Base-by-base conservation (phyloP, 2,329 filamentous ascomycete species). In the Neobulgaria alba region DNA sequence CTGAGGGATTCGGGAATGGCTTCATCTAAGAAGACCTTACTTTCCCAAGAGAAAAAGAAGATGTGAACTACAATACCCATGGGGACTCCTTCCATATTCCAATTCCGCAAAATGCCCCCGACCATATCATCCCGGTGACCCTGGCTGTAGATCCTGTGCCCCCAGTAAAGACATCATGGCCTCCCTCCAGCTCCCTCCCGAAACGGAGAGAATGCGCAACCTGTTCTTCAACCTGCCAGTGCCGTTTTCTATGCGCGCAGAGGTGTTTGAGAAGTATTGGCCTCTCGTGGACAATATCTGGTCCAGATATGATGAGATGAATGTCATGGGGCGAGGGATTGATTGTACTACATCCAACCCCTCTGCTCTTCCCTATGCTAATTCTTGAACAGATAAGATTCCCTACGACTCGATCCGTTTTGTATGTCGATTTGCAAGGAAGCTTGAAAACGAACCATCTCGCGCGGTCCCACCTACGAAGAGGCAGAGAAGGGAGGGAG, bases 171-270 rank as follows among this genome's bases (percentile, higher is more conserved):
- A n/a, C 33, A 37, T 16, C 26, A 42, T 42, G 39, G 12, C 39
- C 7, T 32, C 33, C 19, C 39, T 42, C 14, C 39, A 42, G 15
- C 30, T 45, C n/a, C 38, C 42, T 34, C 30, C 26, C 20, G 42
- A 45, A 16, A 32, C 21, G 15, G 35, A 41, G 26, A 29, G 21
- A 19, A 41, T 45, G 35, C 42, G 39, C 20, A 41, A 45, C 21
- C 29, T 45, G 9, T 31, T 45, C 30, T 45, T 45, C 39, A 19
- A 38, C 31, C 41, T 45, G 34, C 35, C 39, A 2, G 42, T 41
- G 14, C 38, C 42, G 9, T 45, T 45, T 35, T 41, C 42, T 9
- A 39, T 42, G 38, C 42, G 35, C 18, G 39, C 42, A 16, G 31
- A 33, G 12, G 42, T 45, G 2, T 39, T 45, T 18, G 42, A 45